Evolutionary conservation across 345 rosid species (phyloP).

Genomic region (Eucalyptus guilfoylei): DNA sequence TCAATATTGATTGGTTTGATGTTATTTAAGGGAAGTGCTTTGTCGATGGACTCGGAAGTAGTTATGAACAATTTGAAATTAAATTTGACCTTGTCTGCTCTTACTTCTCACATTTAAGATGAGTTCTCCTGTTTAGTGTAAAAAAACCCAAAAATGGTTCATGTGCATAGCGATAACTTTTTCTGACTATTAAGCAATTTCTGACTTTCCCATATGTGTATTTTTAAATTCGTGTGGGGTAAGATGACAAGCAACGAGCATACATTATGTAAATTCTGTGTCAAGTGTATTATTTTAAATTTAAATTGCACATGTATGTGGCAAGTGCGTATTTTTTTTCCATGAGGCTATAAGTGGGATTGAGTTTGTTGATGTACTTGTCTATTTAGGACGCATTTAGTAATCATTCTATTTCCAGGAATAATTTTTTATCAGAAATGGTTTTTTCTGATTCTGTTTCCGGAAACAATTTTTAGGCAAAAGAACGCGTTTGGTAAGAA

Average conservation of each 20-base stretch:
- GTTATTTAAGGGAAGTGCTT: not conserved
- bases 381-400: not conserved
- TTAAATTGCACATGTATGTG: not conserved
- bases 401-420: too few relatives aligned
- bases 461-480: too few relatives aligned
- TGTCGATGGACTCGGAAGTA: not conserved
- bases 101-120: not conserved
- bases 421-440: too few relatives aligned
- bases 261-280: not conserved
- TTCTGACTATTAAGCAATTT: not conserved
- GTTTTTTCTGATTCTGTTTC: too few relatives aligned
- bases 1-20: not conserved
- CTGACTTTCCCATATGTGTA: not conserved
- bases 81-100: not conserved
- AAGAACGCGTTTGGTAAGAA: too few relatives aligned
- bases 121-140: not conserved
- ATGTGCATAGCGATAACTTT: not conserved
- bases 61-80: not conserved
- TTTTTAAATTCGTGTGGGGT: not conserved
- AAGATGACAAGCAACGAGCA: not conserved
- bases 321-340: not conserved
- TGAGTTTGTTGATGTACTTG: not conserved
- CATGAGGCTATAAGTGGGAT: not conserved
- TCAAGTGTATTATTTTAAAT: not conserved
- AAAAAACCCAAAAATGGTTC: not conserved